A percentile compares a stretch with the other conserved stretches of the same genome.
Conservation (phyloP, 1,284 basidiomycete species). For the Heterobasidion parviporum region DNA sequence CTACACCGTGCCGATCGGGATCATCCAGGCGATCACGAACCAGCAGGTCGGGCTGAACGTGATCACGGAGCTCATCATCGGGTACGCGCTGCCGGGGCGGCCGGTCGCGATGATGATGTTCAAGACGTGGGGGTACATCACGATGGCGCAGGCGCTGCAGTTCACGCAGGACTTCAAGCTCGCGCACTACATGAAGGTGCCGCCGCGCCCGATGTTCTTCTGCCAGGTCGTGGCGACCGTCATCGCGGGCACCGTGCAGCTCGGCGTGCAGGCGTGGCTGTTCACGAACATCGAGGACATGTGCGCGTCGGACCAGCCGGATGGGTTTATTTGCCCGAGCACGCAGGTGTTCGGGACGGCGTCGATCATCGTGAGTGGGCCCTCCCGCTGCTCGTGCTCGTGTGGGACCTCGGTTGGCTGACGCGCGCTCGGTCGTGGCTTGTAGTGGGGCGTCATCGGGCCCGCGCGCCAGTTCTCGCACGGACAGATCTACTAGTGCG, state of each 20-base stretch:
- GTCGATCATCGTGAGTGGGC: slow-evolving; percentile 25
- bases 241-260: slow-evolving; percentile 30
- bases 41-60: slow-evolving; percentile 32
- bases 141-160: slow-evolving; percentile 31
- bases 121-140: slow-evolving; percentile 41
- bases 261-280: slow-evolving; percentile 37
- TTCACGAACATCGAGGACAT: slow-evolving; percentile 36
- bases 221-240: slow-evolving; percentile 10
- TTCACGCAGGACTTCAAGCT: slow-evolving; percentile 34
- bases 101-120: slow-evolving; percentile 53
- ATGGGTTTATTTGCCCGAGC: slow-evolving; percentile 26
- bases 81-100: slow-evolving; percentile 36
- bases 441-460: slow-evolving; percentile 31
- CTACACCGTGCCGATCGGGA: slow-evolving; percentile 50
- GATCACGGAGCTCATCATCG: slow-evolving; percentile 38
- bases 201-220: slow-evolving; percentile 27
- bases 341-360: slow-evolving; percentile 30
- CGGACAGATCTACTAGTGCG: slow-evolving; percentile 17
- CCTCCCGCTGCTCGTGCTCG: not conserved
- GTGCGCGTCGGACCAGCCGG: slow-evolving; percentile 24
- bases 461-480: slow-evolving; percentile 29
- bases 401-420: slow-evolving; percentile 9
- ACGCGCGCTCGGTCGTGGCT: not conserved
- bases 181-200: slow-evolving; percentile 44
- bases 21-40: slow-evolving; percentile 42